Base-by-base conservation (phyloP, 148 eudicot species). In the Vaccinium corymbosum region DNA sequence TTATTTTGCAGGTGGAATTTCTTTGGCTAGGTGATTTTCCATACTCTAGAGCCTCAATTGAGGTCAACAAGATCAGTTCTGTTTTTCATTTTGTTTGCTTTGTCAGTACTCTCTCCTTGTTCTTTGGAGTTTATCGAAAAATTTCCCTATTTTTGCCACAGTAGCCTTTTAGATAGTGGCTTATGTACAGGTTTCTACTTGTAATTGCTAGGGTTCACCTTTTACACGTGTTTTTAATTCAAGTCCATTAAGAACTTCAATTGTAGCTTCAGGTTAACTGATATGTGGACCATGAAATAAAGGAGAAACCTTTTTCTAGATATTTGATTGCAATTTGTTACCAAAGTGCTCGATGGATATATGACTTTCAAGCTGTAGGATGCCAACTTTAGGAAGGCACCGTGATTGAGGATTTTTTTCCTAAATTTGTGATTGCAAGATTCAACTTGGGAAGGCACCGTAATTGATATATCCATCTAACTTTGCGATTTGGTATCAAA, bases 1-100 rank as follows among this genome's bases (percentile, higher is more conserved):
- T 22, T 22, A 64, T 64, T 62, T 64, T 64, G 71, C 32, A 64
- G 71, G 71, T 64, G 71, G 9, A 64, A 64, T 64, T 64, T 64
- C 29, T 64, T 64, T 64, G 71, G 9, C 11, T 9, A 7, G 29
- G 71, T 64, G 66, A 61, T 61, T 20, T 20, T n/a, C 25, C 66
- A 61, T 61, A 20, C 66, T 27, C 66, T 15, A 20, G 66, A 61
- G 66, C 12, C 66, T 20, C 66, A 61, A 20, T 61, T 61, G 71
- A 64, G 71, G 71, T 64, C 22, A 22, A 64, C 10, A 22, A 22
- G 32, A 64, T 1, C 71, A 64, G 20, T 64, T 64, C 10, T 64
- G 71, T 15, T 64, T 64, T 62, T 64, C 71, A 64, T 64, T 22
- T 64, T 64, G 68, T 64, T 64, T 64, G 29, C 22, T 62, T 64